phyloP scores from a whole-genome alignment of 139 green algal genomes.

The Chlamydomonas schloesseri region DNA sequence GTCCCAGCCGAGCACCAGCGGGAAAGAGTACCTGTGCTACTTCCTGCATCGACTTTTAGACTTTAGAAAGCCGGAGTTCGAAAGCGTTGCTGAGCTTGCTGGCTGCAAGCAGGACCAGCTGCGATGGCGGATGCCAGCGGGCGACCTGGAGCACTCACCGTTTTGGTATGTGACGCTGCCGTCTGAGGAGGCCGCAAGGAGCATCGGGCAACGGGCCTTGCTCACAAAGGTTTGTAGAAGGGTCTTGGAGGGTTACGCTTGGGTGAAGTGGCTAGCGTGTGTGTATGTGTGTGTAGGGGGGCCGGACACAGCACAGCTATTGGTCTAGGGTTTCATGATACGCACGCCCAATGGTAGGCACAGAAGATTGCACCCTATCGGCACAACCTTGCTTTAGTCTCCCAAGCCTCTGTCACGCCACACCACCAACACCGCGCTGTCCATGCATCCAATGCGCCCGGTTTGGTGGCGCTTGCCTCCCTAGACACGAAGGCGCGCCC shows the following conservation, averaged over 20 bases:
- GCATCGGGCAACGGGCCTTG: conserved; percentile 60
- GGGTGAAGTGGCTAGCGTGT: no score
- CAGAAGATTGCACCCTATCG: no score
- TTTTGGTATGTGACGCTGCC: conserved; percentile 70
- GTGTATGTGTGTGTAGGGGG: no score
- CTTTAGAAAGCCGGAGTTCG: conserved; percentile 77
- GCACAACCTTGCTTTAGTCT: no score
- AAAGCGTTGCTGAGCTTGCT: conserved; percentile 64
- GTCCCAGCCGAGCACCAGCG: conserved; percentile 28
- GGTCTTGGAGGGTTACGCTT: neutral
- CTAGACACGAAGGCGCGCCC: no score
- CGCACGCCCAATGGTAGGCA: no score
- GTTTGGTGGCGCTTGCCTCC: no score
- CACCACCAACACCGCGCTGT: no score
- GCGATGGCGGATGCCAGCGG: conserved; percentile 48
- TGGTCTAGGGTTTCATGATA: no score
- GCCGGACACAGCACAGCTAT: neutral
- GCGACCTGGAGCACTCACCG: conserved; percentile 44
- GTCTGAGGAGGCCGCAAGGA: conserved; percentile 49
- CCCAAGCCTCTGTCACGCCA: no score
- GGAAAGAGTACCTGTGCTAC: conserved; percentile 56
- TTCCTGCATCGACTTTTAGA: conserved; percentile 82
- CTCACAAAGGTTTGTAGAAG: conserved; percentile 53
- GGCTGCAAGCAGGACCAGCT: conserved; percentile 48
- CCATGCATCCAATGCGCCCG: neutral